Evolutionary conservation across 2,329 filamentous ascomycete genomes (phyloP), one percentile per base, ranked within the genome.

Genomic region (Rhinocladiella mackenziei): DNA sequence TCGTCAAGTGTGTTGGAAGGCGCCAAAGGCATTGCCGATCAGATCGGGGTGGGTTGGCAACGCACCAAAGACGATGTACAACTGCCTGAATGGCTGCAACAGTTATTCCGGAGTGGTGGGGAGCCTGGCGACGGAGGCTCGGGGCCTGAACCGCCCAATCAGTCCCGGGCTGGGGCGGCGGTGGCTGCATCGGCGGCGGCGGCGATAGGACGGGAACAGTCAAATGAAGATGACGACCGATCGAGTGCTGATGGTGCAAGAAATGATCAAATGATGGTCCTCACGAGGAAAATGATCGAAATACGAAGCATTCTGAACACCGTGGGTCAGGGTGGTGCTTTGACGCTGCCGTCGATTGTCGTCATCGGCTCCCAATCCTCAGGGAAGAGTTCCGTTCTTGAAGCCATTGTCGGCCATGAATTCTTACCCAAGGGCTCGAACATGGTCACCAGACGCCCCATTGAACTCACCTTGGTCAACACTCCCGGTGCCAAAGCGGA

Each of bases 201-300:
- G 11, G 87, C 86, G 0, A 88, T 94, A 62, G 87, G 84, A 26
- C 84, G 89, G 58, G 81, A 87, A 15, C 74, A 83, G 45, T 78
- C 80, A 2, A 68, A 73, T 3, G 74, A 78, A 28, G 80, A 84
- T 25, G 80, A 91, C 25, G 65, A 73, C 3, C 73, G 81, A 43
- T 71, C 74, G 6, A 73, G 70, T 14, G 79, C 83, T 43, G 80
- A 85, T 60, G 74, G 77, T 36, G 86, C 88, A 13, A 81, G 81
- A 58, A 92, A 98, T 59, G 92, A 98, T 63, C 92, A 98, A 66
- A 98, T 98, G 91, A 98, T 98, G 92, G 76, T 96, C 56, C 73
- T 98, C 60, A 98, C 94, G 2, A 91, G 92, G 71, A 97, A 97
- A 70, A 98, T 98, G 92, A 98, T 98, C 60, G 92, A 98, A 71